Conservation (phyloP, 169 alveolate genomes). For the Plasmodium malariae region DNA sequence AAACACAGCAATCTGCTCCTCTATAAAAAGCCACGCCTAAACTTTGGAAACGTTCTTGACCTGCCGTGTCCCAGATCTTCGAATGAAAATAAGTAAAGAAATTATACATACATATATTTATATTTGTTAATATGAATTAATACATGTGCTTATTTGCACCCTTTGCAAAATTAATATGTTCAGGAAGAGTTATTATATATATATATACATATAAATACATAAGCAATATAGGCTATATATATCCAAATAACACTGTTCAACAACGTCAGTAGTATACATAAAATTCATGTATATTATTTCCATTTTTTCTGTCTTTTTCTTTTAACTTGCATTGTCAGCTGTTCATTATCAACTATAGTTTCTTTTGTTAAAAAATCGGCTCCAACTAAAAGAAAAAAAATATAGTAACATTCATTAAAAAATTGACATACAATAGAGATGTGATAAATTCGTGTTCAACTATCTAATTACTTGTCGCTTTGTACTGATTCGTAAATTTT, state of each 20-base stretch:
- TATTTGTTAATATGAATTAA: background rate
- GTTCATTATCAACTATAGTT: conserved; percentile 95
- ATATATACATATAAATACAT: background rate
- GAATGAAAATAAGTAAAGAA: background rate
- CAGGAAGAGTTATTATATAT: background rate
- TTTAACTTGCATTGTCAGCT: conserved; percentile 95
- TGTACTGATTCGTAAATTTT: conserved; percentile 96
- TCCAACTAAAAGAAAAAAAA: conserved; percentile 90
- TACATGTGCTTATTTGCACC: background rate
- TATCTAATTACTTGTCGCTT: conserved; percentile 94
- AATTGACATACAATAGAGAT: background rate
- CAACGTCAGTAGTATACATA: background rate
- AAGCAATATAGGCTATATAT: background rate
- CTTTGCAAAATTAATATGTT: background rate
- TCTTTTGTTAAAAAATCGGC: conserved; percentile 99
- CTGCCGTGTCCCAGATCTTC: conserved; percentile 98
- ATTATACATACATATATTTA: conserved; percentile 13
- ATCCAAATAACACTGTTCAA: background rate
- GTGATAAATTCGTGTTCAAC: background rate
- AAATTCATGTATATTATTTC: background rate
- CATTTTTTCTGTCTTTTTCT: background rate
- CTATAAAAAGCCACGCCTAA: conserved; percentile 98
- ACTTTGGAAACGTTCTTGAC: conserved; percentile 98
- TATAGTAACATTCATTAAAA: background rate
- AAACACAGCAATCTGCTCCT: conserved; percentile 99